Evolutionary conservation across 345 rosid species (phyloP), one percentile per base, ranked within the genome.

Genomic region (Eucalyptus cloeziana): DNA sequence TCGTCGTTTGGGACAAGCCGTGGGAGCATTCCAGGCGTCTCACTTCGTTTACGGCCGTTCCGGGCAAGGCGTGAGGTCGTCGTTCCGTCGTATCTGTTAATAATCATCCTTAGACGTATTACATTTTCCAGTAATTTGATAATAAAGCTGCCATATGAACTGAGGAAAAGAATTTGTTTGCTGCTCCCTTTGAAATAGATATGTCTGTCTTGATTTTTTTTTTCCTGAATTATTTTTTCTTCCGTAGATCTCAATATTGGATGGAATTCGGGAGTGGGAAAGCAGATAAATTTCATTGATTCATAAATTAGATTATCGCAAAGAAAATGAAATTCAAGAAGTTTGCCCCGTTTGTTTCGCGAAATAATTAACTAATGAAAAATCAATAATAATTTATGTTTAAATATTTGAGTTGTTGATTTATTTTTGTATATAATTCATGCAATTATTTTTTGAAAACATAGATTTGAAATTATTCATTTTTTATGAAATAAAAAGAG

Each of bases 1-100:
- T 95, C 9, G 85, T 92, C 8, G 96, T 95, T 5, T 94, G 94
- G 94, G 98, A 96, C 87, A 86, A 89, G 80, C 49, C 93, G 0
- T 94, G 96, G 96, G 11, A n/a, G 79, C 67, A 91, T 10, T 90
- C 13, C 64, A 94, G 16, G 95, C 92, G 52, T 10, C 94, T 94
- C 81, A 92, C 92, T 19, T 93, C 96, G 22, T 95, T 95, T 88
- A 67, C n/a, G 85, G 92, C 90, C 13, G 10, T 47, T 22, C n/a
- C 88, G 33, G 85, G 10, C 43, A 19, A 44, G 7, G 86, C 14
- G 0, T 37, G 44, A 80, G 49, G 44, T 62, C 31, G 69, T 62
- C 37, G 6, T 64, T 64, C 0, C 40, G 76, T 15, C 76, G 0
- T n/a, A 7, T 0, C 3, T 15, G 10, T 64, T 64, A 64, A n/a